A percentile compares a stretch with the other conserved stretches of the same genome.
phyloP scores from a whole-genome alignment of 176 grass and related monocot genomes.

The Triticum urartu region DNA sequence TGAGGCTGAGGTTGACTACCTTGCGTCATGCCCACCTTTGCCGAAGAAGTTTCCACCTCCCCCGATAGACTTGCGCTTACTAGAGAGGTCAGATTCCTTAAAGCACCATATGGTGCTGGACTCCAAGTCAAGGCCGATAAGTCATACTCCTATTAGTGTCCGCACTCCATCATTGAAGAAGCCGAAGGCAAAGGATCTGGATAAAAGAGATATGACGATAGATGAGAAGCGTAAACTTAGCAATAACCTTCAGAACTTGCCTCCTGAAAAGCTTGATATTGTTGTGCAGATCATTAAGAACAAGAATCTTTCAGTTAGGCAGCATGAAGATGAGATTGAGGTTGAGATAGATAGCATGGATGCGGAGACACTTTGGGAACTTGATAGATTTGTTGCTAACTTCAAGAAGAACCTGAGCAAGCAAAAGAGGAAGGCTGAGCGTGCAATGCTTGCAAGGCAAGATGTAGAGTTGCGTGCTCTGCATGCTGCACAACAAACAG shows the following conservation, averaged over 20 bases:
- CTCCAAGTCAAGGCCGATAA: slow-evolving; percentile 47
- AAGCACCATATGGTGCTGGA: slow-evolving; percentile 41
- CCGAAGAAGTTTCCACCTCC: slow-evolving; percentile 61
- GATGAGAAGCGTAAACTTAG: slow-evolving; percentile 93
- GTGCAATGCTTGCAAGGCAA: slow-evolving; percentile 71
- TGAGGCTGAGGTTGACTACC: slow-evolving; percentile 70
- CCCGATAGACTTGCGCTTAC: slow-evolving; percentile 44
- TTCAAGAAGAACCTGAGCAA: slow-evolving; percentile 96
- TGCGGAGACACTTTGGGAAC: slow-evolving; percentile 95
- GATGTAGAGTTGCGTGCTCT: slow-evolving; percentile 44
- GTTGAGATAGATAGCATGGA: slow-evolving; percentile 99
- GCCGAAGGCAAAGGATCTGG: slow-evolving; percentile 86
- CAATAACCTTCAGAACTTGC: slow-evolving; percentile 88
- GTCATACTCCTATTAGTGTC: slow-evolving; percentile 43
- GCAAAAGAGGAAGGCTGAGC: slow-evolving; percentile 90
- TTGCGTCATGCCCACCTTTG: slow-evolving; percentile 45
- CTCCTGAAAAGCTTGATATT: slow-evolving; percentile 75
- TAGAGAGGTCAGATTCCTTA: slow-evolving; percentile 77
- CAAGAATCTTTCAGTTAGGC: slow-evolving; percentile 80
- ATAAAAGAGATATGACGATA: slow-evolving; percentile 98
- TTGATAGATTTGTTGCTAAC: slow-evolving; percentile 94
- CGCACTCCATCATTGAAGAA: slow-evolving; percentile 80
- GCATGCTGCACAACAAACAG: slow-evolving; percentile 49
- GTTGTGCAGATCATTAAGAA: slow-evolving; percentile 92
- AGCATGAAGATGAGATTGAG: slow-evolving; percentile 98